A percentile compares a stretch with the other conserved stretches of the same genome.
Conservation (phyloP, 2,329 filamentous ascomycete species). For the Exophiala phaeomuriformis region DNA sequence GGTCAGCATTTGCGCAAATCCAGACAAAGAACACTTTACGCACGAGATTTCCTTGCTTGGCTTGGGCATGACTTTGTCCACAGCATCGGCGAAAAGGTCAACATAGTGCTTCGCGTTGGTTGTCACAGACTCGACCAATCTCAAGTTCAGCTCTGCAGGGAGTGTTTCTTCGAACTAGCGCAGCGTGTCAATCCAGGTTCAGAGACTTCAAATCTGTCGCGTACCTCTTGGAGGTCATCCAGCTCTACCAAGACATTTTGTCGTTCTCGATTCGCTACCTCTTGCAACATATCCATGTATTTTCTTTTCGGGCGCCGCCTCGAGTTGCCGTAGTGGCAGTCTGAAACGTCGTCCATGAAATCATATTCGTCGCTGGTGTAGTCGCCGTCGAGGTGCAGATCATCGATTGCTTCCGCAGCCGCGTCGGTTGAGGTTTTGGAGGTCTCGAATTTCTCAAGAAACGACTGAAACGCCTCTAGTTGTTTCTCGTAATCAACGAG, state of each 20-base stretch:
- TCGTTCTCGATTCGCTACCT: slow-evolving; percentile 70
- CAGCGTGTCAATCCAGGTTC: background rate
- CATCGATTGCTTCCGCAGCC: slow-evolving; percentile 72
- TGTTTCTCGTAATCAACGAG: slow-evolving; percentile 84
- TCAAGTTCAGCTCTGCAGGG: slow-evolving; percentile 61
- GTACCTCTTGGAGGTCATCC: slow-evolving; percentile 72
- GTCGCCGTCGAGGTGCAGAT: slow-evolving; percentile 80
- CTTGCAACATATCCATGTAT: slow-evolving; percentile 80
- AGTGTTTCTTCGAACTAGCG: slow-evolving; percentile 65
- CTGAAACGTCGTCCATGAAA: slow-evolving; percentile 77
- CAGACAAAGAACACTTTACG: slow-evolving; percentile 28
- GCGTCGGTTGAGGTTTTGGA: slow-evolving; percentile 56
- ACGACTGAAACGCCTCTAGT: slow-evolving; percentile 72
- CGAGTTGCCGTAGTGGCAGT: slow-evolving; percentile 42
- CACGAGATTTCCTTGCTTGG: slow-evolving; percentile 71
- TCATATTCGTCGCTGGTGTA: slow-evolving; percentile 85
- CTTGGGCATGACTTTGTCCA: slow-evolving; percentile 77
- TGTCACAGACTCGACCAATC: slow-evolving; percentile 69
- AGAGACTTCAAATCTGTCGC: slow-evolving; percentile 26
- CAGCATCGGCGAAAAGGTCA: slow-evolving; percentile 78
- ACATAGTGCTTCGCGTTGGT: slow-evolving; percentile 92
- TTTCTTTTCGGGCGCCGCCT: slow-evolving; percentile 63
- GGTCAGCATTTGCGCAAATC: background rate
- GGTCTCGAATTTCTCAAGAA: slow-evolving; percentile 79
- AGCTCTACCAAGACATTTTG: slow-evolving; percentile 79